Evolutionary conservation across 345 rosid genomes (phyloP).

Genomic region (Rhizophora apiculata): DNA sequence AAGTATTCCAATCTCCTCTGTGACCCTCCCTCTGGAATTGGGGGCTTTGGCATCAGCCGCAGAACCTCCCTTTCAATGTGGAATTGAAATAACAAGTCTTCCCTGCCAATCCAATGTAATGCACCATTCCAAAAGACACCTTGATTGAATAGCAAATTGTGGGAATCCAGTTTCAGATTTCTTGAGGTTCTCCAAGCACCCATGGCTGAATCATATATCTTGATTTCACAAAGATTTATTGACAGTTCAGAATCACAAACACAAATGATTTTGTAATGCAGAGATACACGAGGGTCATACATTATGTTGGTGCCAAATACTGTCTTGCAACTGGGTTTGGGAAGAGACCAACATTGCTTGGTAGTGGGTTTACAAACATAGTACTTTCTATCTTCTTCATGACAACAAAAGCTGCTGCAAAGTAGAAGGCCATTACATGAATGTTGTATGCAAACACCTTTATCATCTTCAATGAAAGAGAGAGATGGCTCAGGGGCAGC

Average conservation of each 20-base stretch:
- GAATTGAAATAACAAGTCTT: slow-evolving; percentile 14
- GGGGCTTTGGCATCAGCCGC: slow-evolving; percentile 25
- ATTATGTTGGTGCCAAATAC: slow-evolving; percentile 22
- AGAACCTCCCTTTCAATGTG: slow-evolving; percentile 11
- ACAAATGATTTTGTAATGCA: slow-evolving; percentile 22
- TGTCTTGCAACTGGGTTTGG: slow-evolving; percentile 8
- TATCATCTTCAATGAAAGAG: slow-evolving; percentile 20
- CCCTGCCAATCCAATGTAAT: slow-evolving; percentile 29
- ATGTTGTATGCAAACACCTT: slow-evolving; percentile 20
- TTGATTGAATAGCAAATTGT: slow-evolving; percentile 10
- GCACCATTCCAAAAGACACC: slow-evolving; percentile 28
- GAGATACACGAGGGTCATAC: slow-evolving; percentile 19
- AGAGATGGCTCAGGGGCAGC: slow-evolving; percentile 21
- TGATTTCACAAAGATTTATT: slow-evolving; percentile 3
- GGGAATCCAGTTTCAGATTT: not conserved
- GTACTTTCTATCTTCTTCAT: slow-evolving; percentile 19
- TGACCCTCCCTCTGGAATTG: slow-evolving; percentile 9
- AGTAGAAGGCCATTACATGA: slow-evolving; percentile 32
- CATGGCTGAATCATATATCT: slow-evolving; percentile 13
- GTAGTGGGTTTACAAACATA: slow-evolving; percentile 30
- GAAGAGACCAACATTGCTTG: slow-evolving; percentile 21
- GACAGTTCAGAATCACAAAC: slow-evolving; percentile 15
- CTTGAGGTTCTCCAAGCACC: slow-evolving; percentile 23
- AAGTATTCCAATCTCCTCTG: slow-evolving; percentile 24
- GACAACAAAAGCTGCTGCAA: slow-evolving; percentile 28